Evolutionary conservation across 2,329 filamentous ascomycete genomes (phyloP).

Genomic region (Didymellaceae sp.): DNA sequence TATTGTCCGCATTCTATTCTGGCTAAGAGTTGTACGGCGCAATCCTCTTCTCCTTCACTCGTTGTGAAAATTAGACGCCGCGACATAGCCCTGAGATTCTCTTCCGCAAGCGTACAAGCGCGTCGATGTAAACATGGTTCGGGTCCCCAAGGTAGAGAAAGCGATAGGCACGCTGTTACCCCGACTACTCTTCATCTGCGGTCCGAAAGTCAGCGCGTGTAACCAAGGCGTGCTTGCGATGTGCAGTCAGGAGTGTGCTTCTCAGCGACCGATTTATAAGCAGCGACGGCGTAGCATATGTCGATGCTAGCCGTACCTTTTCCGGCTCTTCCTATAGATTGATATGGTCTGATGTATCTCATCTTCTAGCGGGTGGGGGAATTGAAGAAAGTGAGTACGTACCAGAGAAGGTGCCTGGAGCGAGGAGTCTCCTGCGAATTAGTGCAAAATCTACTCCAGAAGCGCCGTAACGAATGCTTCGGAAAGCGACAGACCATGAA

Average conservation of each 20-base stretch:
- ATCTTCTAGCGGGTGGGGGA: slow-evolving; percentile 37
- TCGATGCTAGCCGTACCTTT: slow-evolving; percentile 59
- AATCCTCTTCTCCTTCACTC: no score
- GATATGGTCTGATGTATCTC: slow-evolving; percentile 47
- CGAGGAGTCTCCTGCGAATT: neutral
- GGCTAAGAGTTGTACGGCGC: no score
- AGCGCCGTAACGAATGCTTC: no score
- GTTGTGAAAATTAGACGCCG: no score
- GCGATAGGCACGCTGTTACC: neutral
- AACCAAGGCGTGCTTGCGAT: slow-evolving; percentile 4
- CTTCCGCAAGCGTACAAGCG: neutral
- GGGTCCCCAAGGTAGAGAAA: neutral
- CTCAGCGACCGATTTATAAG: slow-evolving; percentile 58
- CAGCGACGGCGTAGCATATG: slow-evolving; percentile 58
- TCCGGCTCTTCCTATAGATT: slow-evolving; percentile 60
- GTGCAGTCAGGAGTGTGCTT: slow-evolving; percentile 21
- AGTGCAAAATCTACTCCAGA: neutral
- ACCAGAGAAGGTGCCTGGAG: neutral
- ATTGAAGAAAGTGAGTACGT: neutral
- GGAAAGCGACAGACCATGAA: neutral
- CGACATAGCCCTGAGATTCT: no score
- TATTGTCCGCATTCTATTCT: no score
- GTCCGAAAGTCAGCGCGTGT: slow-evolving; percentile 15
- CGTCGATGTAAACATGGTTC: neutral
- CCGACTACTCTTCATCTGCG: slow-evolving; percentile 1